phyloP scores from a whole-genome alignment of 768 basidiomycete species.

The Cystofilobasidium bisporidii region DNA sequence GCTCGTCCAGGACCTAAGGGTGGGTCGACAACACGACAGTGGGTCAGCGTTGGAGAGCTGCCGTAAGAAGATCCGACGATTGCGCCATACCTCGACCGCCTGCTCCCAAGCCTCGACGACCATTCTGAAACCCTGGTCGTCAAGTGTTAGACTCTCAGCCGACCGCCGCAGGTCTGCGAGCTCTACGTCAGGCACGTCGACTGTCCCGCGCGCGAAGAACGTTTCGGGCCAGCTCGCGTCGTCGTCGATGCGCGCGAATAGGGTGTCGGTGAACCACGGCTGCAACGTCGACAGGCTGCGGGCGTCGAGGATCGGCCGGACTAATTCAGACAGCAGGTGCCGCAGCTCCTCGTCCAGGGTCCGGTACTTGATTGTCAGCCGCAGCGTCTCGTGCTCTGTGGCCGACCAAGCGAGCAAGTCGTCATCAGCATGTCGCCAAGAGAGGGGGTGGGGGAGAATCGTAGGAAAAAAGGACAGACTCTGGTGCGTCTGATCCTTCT shows the following conservation, averaged over 20 bases:
- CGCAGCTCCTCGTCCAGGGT: slow-evolving; percentile 15
- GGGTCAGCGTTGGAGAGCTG: too few species aligned
- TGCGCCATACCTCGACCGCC: slow-evolving; percentile 21
- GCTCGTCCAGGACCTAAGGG: slow-evolving; percentile 10
- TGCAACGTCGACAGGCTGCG: background rate
- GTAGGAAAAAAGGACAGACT: background rate
- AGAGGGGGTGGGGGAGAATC: background rate
- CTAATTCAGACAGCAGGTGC: background rate
- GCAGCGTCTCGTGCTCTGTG: slow-evolving; percentile 21
- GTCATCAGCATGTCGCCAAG: background rate
- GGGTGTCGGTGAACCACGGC: slow-evolving; percentile 2
- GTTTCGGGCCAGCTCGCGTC: slow-evolving; percentile 6
- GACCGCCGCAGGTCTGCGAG: slow-evolving; percentile 9
- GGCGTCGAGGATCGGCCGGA: background rate
- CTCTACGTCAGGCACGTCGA: slow-evolving; percentile 19
- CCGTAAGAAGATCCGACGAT: too few species aligned
- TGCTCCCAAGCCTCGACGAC: slow-evolving; percentile 14
- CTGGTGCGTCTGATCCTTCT: background rate
- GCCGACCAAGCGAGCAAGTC: background rate
- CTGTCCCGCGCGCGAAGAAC: slow-evolving; percentile 7
- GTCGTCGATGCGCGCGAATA: background rate
- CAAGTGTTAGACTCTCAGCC: background rate
- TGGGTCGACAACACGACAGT: too few species aligned
- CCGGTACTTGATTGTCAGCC: slow-evolving; percentile 21
- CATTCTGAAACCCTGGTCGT: background rate